Evolutionary conservation across 129 eudicot species (phyloP).

Genomic region (Lonicera japonica): DNA sequence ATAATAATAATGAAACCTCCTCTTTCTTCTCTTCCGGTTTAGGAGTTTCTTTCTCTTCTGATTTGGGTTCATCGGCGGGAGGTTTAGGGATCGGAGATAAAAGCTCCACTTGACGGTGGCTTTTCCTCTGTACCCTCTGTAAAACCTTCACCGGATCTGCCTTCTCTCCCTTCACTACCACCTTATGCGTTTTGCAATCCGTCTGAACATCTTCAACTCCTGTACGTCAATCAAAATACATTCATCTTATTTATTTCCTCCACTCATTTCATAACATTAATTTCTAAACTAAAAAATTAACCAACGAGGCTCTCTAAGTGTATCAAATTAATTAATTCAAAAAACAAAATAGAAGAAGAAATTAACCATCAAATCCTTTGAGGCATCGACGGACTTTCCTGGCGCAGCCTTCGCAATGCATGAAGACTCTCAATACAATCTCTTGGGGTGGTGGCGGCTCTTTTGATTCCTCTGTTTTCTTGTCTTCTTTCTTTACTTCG

Average conservation of each 20-base stretch:
- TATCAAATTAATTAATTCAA: background rate
- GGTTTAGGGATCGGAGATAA: conserved; percentile 65
- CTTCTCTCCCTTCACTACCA: conserved; percentile 56
- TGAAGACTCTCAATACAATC: conserved; percentile 43
- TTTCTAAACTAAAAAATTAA: too few relatives aligned
- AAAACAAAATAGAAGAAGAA: background rate
- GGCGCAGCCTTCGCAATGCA: conserved; percentile 80
- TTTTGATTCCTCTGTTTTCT: conserved; percentile 13
- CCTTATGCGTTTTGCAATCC: conserved; percentile 53
- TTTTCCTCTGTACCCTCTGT: conserved; percentile 50
- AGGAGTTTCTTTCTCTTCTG: conserved; percentile 47
- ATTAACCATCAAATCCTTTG: conserved; percentile 45
- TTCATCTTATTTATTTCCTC: background rate
- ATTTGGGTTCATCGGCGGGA: conserved; percentile 52
- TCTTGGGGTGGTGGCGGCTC: conserved; percentile 47
- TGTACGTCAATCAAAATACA: background rate
- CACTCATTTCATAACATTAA: background rate
- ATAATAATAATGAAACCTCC: conserved; percentile 42
- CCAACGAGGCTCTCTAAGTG: too few relatives aligned
- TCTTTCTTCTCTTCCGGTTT: conserved; percentile 74
- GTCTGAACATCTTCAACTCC: conserved; percentile 59
- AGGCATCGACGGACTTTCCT: conserved; percentile 55
- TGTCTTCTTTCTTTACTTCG: conserved; percentile 13
- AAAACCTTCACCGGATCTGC: conserved; percentile 60
- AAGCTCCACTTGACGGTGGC: conserved; percentile 65